Conservation (phyloP, 495 filamentous ascomycete genomes). For the Collariella sp. region DNA sequence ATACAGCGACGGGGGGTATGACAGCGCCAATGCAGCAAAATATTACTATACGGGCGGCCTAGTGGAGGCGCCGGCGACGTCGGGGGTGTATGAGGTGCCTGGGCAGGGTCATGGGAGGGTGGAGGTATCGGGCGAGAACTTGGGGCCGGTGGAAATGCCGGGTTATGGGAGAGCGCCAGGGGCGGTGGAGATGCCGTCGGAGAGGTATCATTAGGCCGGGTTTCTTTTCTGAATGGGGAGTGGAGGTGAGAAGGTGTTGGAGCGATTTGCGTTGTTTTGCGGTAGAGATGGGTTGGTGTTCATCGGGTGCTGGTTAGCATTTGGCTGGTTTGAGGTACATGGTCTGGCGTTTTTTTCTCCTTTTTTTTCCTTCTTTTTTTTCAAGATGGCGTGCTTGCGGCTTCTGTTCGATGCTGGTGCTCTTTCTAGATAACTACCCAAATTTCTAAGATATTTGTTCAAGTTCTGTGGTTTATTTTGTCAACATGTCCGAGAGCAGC, state of each 20-base stretch:
- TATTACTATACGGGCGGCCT: not conserved
- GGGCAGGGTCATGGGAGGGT: not conserved
- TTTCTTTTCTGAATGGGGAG: not conserved
- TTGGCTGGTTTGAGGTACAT: too few species aligned
- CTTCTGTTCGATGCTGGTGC: too few species aligned
- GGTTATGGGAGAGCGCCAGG: not conserved
- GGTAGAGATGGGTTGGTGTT: not conserved
- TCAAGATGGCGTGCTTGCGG: too few species aligned
- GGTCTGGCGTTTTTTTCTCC: too few species aligned
- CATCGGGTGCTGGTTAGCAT: too few species aligned
- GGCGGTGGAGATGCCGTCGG: constrained; percentile 2
- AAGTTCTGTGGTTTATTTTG: too few species aligned
- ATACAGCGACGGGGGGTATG: not conserved
- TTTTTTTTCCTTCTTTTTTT: too few species aligned
- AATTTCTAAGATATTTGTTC: too few species aligned
- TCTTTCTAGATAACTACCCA: too few species aligned
- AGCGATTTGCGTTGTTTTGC: not conserved
- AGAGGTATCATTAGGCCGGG: not conserved
- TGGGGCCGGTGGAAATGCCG: not conserved
- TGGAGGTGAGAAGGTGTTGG: too few species aligned
- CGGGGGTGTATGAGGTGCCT: not conserved
- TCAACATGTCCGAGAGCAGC: too few species aligned
- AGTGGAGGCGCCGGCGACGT: not conserved
- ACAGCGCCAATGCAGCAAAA: not conserved
- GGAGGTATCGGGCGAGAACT: not conserved